Percentiles rank a stretch among this genome's conserved stretches.
Evolutionary conservation across 2,329 filamentous ascomycete genomes (phyloP).

Genomic region (Colletotrichum lini): DNA sequence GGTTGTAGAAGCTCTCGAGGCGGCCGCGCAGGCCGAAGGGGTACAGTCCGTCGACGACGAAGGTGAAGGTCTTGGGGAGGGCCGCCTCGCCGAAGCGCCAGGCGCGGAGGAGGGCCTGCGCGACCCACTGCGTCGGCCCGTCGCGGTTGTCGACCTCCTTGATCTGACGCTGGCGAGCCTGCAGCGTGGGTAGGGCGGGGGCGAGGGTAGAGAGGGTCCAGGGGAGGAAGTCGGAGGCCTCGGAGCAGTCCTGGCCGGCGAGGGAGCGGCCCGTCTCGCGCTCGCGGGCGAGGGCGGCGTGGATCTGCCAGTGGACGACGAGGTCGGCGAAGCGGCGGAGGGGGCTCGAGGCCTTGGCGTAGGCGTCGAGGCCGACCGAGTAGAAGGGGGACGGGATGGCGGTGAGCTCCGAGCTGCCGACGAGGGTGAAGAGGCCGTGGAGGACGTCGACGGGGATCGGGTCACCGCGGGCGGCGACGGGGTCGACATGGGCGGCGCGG

Average conservation of each 20-base stretch:
- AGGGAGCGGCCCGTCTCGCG: slow-evolving; percentile 50
- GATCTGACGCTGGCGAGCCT: slow-evolving; percentile 67
- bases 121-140: slow-evolving; percentile 67
- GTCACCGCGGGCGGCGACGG: slow-evolving; percentile 50
- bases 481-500: slow-evolving; percentile 55
- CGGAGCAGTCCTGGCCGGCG: slow-evolving; percentile 44
- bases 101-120: slow-evolving; percentile 72
- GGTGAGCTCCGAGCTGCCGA: slow-evolving; percentile 68
- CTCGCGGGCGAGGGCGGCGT: slow-evolving; percentile 68
- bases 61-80: slow-evolving; percentile 64
- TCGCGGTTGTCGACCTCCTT: slow-evolving; percentile 58
- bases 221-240: slow-evolving; percentile 57
- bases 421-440: slow-evolving; percentile 52
- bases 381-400: slow-evolving; percentile 69
- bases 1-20: slow-evolving; percentile 65
- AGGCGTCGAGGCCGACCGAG: slow-evolving; percentile 71
- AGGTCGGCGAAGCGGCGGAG: slow-evolving; percentile 76
- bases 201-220: slow-evolving; percentile 60
- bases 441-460: slow-evolving; percentile 51
- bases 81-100: slow-evolving; percentile 68
- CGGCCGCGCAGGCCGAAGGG: slow-evolving; percentile 55
- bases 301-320: slow-evolving; percentile 77
- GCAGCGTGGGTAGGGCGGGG: slow-evolving; percentile 64
- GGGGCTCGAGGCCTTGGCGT: slow-evolving; percentile 75
- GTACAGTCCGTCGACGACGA: slow-evolving; percentile 60